These are phyloP conservation scores for Corylus americana DNA, from an alignment of 306 rosid genomes.

Conservation along the genomic window DNA sequence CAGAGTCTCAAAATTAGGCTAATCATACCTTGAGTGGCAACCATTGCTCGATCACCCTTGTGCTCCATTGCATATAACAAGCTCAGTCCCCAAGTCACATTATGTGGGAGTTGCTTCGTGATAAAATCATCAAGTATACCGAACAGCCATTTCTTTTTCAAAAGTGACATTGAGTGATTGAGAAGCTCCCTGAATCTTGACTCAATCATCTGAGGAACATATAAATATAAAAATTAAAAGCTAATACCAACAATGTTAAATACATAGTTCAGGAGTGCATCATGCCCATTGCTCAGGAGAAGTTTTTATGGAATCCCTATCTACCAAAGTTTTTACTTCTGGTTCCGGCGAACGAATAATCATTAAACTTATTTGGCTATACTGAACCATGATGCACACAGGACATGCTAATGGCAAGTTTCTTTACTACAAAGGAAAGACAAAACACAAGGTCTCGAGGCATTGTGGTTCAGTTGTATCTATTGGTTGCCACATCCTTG, in stretches of 20 bases:
- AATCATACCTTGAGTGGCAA: slow-evolving; percentile 78
- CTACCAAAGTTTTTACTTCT: too few species aligned
- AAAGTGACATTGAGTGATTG: slow-evolving; percentile 62
- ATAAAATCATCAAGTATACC: slow-evolving; percentile 90
- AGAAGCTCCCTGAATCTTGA: slow-evolving; percentile 86
- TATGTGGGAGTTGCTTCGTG: slow-evolving; percentile 97
- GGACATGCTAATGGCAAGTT: neutral
- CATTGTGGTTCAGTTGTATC: neutral
- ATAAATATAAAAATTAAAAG: slow-evolving; percentile 15
- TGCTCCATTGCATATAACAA: slow-evolving; percentile 91
- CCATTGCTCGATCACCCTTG: slow-evolving; percentile 80
- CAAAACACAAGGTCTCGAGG: neutral
- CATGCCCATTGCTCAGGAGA: too few species aligned
- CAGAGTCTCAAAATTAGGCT: neutral
- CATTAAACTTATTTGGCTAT: neutral
- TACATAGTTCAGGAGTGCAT: neutral
- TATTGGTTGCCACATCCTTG: neutral
- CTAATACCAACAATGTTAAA: neutral
- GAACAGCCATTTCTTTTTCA: slow-evolving; percentile 89
- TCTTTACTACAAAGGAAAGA: neutral
- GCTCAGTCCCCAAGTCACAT: slow-evolving; percentile 98
- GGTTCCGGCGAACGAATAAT: too few species aligned
- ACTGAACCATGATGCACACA: neutral
- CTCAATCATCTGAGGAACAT: slow-evolving; percentile 82
- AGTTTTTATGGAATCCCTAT: too few species aligned